phyloP scores from a whole-genome alignment of 2,329 filamentous ascomycete genomes.

The Colletotrichum coccodes region DNA sequence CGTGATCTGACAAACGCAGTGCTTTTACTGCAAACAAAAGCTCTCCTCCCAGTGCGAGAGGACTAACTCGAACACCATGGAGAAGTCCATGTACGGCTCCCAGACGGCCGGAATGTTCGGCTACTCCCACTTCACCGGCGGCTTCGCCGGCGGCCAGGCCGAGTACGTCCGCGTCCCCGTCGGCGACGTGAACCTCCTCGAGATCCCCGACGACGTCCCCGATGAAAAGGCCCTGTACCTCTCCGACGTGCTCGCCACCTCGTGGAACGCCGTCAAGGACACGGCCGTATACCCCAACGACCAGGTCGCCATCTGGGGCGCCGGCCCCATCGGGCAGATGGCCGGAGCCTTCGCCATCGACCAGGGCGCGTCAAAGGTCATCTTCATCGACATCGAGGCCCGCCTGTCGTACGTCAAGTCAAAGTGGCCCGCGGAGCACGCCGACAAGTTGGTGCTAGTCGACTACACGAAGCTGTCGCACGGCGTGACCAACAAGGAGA shows the following conservation, averaged over 20 bases:
- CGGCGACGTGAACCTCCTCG: slow-evolving; percentile 83
- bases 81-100: slow-evolving; percentile 82
- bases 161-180: slow-evolving; percentile 87
- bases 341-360: slow-evolving; percentile 77
- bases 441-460: slow-evolving; percentile 70
- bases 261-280: slow-evolving; percentile 85
- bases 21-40: slow-evolving; percentile 83
- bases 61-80: slow-evolving; percentile 79
- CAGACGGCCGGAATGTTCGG: slow-evolving; percentile 80
- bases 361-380: slow-evolving; percentile 80
- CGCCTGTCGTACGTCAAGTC: slow-evolving; percentile 75
- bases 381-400: slow-evolving; percentile 80
- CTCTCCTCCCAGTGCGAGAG: slow-evolving; percentile 82
- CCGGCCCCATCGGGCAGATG: slow-evolving; percentile 89
- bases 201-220: slow-evolving; percentile 80
- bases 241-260: slow-evolving; percentile 82
- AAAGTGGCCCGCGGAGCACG: slow-evolving; percentile 62
- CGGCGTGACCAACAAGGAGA: slow-evolving; percentile 66
- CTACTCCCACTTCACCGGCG: slow-evolving; percentile 83
- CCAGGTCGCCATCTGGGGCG: slow-evolving; percentile 85
- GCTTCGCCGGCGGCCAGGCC: slow-evolving; percentile 87
- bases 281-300: slow-evolving; percentile 83
- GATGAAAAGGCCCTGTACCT: slow-evolving; percentile 86
- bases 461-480: slow-evolving; percentile 72
- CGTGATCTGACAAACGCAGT: slow-evolving; percentile 49